Base-by-base conservation (phyloP, 106 monocot genomes). In the Hemerocallis citrina region DNA sequence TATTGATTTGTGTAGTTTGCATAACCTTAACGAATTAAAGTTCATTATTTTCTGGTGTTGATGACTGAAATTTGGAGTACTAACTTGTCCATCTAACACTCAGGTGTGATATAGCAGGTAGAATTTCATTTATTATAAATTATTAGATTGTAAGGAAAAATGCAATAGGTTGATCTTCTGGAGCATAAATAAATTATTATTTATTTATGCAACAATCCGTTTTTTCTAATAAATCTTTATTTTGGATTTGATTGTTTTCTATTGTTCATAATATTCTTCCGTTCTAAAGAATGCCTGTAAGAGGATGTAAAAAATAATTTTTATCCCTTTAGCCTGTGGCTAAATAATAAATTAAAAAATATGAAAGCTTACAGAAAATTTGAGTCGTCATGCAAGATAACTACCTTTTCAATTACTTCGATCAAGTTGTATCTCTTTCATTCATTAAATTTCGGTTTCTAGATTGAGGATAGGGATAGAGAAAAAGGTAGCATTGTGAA, bases 381-480 rank as follows among this genome's bases (percentile, higher is more conserved):
- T 13, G 28, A 45, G 17, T 45, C 0, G 13, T 50, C 13, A 9
- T 15, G 1, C 25, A 15, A 15, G 50, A 15, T 4, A 12, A 25
- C 10, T 25, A 27, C 8, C 50, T 11, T 50, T 50, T 50, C 25
- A 23, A 50, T 24, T 50, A 17, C 13, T 50, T 1, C 28, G 19
- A 47, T 21, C 35, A 4, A 59, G 17, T 40, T 17, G 15, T 29
- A 25, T 51, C n/a, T 40, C 34, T 57, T 34, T 44, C 7, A 3
- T 36, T 7, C 25, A 34, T 54, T 40, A 55, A 38, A 31, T n/a
- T 48, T 3, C 21, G 45, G 42, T 40, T 1, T 52, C 20, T 57
- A 96, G 96, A 82, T 68, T 25, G 92, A 98, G 2, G 98, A 92
- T n/a, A 79, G 82, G 63, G 96, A 98, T 38, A 87, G 85, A 68